A percentile compares a stretch with the other conserved stretches of the same genome.
phyloP scores from a whole-genome alignment of 176 grass and related monocot genomes.

The Secale cereale region DNA sequence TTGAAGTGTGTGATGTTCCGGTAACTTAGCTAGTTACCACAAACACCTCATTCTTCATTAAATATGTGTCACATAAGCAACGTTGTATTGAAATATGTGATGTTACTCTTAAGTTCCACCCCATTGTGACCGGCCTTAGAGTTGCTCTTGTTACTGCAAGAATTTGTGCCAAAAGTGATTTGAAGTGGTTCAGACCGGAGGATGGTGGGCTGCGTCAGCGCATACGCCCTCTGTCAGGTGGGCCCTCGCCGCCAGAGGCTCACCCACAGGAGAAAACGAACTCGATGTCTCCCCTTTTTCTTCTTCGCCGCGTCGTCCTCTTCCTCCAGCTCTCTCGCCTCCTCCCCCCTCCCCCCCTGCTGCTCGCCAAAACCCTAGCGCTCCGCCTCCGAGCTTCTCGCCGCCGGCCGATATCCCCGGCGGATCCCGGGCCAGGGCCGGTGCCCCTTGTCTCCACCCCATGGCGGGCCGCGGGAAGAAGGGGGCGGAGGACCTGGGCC shows the following conservation, averaged over 20 bases:
- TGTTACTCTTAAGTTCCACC: too few species aligned
- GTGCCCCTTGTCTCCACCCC: background rate
- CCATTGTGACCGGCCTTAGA: too few species aligned
- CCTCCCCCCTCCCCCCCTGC: background rate
- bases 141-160: too few species aligned
- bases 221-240: background rate
- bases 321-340: background rate
- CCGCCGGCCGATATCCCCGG: background rate
- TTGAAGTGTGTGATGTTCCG: too few species aligned
- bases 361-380: slow-evolving; percentile 28
- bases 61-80: too few species aligned
- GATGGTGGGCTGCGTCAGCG: background rate
- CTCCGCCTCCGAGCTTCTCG: background rate
- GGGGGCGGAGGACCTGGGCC: slow-evolving; percentile 47
- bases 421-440: background rate
- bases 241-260: background rate
- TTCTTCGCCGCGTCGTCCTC: background rate
- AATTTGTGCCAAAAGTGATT: background rate
- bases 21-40: too few species aligned
- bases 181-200: background rate
- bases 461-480: slow-evolving; percentile 47
- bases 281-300: background rate
- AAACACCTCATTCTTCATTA: too few species aligned
- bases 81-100: too few species aligned
- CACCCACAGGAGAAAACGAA: background rate